Conservation (phyloP, 2,329 filamentous ascomycete genomes). For the Pseudogymnoascus destructans region DNA sequence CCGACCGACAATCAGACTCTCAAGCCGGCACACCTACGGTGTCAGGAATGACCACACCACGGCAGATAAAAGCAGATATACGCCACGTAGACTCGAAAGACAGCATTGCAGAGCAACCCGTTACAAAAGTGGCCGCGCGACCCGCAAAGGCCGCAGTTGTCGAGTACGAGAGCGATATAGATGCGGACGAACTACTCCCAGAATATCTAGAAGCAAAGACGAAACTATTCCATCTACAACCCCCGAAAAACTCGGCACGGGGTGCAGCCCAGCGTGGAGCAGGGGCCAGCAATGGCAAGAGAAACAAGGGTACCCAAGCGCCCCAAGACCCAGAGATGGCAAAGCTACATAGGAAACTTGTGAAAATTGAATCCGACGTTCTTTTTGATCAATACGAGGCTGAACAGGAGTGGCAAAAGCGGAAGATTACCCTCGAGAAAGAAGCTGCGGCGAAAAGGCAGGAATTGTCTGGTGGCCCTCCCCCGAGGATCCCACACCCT, state of each 20-base stretch:
- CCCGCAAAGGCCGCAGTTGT: slow-evolving; percentile 22
- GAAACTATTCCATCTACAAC: slow-evolving; percentile 49
- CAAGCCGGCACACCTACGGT: slow-evolving; percentile 23
- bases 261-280: slow-evolving; percentile 14
- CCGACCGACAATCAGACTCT: slow-evolving; percentile 19
- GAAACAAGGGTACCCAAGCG: slow-evolving; percentile 16
- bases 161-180: slow-evolving; percentile 55
- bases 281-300: slow-evolving; percentile 9
- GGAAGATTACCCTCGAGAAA: slow-evolving; percentile 46
- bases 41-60: slow-evolving; percentile 24
- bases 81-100: slow-evolving; percentile 18
- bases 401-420: slow-evolving; percentile 50
- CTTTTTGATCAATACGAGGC: slow-evolving; percentile 58
- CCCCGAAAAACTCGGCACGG: slow-evolving; percentile 33
- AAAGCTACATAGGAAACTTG: slow-evolving; percentile 60
- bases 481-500: background rate
- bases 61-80: slow-evolving; percentile 20
- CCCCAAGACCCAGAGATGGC: slow-evolving; percentile 33
- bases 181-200: slow-evolving; percentile 61
- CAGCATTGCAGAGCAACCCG: slow-evolving; percentile 8
- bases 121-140: background rate
- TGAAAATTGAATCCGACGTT: slow-evolving; percentile 63
- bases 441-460: slow-evolving; percentile 41
- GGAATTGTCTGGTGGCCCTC: slow-evolving; percentile 23
- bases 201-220: slow-evolving; percentile 65